Conservation (phyloP, 2,329 filamentous ascomycete species). For the Thielaviopsis punctulata region DNA sequence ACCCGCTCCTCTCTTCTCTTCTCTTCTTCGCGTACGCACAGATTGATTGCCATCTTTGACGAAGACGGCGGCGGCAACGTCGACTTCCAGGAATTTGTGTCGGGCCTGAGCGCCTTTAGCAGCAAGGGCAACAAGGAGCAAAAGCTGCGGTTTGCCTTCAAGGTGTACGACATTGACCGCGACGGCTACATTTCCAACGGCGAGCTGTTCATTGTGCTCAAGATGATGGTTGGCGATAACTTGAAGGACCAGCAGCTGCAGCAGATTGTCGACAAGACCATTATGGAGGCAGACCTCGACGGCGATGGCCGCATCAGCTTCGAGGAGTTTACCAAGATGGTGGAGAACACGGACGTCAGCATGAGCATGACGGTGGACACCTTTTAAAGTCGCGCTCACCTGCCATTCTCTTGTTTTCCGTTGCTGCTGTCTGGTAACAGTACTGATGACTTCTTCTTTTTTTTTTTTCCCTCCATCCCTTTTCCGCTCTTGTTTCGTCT, state of each 20-base stretch:
- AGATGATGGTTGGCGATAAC: constrained; percentile 99
- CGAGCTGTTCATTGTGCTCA: constrained; percentile 95
- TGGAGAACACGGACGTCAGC: constrained; percentile 75
- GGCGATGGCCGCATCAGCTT: constrained; percentile 97
- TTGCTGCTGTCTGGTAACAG: background rate
- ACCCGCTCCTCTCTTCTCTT: background rate
- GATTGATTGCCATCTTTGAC: constrained; percentile 98
- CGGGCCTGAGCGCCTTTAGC: constrained; percentile 84
- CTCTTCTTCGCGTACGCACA: constrained; percentile 19
- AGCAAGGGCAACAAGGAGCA: constrained; percentile 98
- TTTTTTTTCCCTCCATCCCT: too few species aligned
- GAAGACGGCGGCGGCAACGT: constrained; percentile 96
- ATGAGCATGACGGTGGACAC: constrained; percentile 58
- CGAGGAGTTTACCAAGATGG: constrained; percentile 97
- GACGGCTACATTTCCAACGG: constrained; percentile 98
- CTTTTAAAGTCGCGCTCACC: constrained; percentile 13
- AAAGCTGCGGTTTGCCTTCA: constrained; percentile 94
- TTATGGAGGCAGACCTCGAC: constrained; percentile 97
- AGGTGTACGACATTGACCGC: constrained; percentile 97
- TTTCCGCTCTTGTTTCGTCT: background rate
- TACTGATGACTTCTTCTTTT: too few species aligned
- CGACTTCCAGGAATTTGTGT: constrained; percentile 97
- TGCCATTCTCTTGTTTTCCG: background rate
- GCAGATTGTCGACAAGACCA: constrained; percentile 99
- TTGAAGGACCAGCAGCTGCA: constrained; percentile 97